phyloP scores from a whole-genome alignment of 2,329 filamentous ascomycete genomes.

The Fusarium euwallaceae region DNA sequence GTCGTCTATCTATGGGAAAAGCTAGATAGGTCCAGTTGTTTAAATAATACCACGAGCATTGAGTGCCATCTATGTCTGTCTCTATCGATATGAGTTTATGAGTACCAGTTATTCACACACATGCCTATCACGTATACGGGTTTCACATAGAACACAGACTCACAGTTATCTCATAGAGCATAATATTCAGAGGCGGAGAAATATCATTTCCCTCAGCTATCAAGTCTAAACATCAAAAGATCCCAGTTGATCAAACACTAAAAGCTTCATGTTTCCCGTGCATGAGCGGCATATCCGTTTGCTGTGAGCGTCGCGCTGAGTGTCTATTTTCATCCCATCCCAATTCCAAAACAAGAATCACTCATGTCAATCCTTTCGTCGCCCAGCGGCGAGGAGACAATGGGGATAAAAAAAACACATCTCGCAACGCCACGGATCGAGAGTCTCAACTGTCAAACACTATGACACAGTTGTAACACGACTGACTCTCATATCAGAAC shows the following conservation, averaged over 20 bases:
- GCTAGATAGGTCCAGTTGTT: conserved; percentile 34
- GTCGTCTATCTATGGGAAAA: conserved; percentile 39
- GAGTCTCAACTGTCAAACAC: conserved; percentile 7
- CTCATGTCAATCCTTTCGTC: conserved; percentile 32
- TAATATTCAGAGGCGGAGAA: conserved; percentile 5
- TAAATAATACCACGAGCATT: conserved; percentile 34
- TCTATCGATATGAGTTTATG: neutral
- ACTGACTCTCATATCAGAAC: conserved; percentile 39
- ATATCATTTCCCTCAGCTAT: conserved; percentile 15
- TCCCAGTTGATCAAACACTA: conserved; percentile 24
- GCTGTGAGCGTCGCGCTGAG: conserved; percentile 41
- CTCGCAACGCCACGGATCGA: conserved; percentile 19
- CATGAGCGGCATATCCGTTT: conserved; percentile 36
- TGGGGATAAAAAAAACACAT: conserved; percentile 31
- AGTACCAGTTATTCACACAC: too few relatives aligned
- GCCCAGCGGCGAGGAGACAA: conserved; percentile 23
- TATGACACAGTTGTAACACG: conserved; percentile 5
- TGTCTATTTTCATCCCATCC: conserved; percentile 35
- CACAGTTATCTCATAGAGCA: too few relatives aligned
- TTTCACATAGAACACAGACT: neutral
- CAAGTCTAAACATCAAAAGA: conserved; percentile 35
- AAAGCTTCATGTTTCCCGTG: conserved; percentile 24
- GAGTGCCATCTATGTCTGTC: neutral
- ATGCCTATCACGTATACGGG: too few relatives aligned
- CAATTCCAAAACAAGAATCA: conserved; percentile 31